Evolutionary conservation across 2,329 filamentous ascomycete genomes (phyloP), one percentile per base, ranked within the genome.

Genomic region (Fusarium coffeatum): DNA sequence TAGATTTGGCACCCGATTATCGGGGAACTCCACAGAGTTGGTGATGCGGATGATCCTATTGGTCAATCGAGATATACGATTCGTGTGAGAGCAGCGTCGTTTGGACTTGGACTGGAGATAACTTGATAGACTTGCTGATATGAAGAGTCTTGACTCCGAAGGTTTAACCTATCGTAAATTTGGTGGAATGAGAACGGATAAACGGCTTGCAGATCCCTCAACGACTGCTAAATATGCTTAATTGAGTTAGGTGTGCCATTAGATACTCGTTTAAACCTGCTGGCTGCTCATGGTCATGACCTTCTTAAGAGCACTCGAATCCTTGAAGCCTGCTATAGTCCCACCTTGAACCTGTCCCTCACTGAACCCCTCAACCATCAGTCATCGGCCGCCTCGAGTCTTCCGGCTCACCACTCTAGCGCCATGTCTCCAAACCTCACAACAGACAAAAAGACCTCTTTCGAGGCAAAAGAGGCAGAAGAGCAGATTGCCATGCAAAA

Each of bases 401-500:
- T 4, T 23, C 9, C 23, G 4, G 13, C 27, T 42, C 16, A 22
- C 13, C 3, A 27, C 12, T 0, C 15, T 23, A 25, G 6, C 28
- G 32, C 13, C n/a, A 69, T 69, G 66, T 28, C 66, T 12, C 8
- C 64, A 10, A 41, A 53, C 18, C 1, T 34, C 2, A n/a, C 25
- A 2, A 34, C 37, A 10, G 30, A 28, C 6, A 10, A 61, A 53
- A 34, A 8, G 11, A 37, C 34, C 20, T 30, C 43, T 1, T 37
- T 43, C 34, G 62, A 66, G 16, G 30, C 28, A 8, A 37, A 51
- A 3, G 57, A 67, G 37, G 30, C 42, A 20, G 72, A 74, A 20
- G 64, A 70, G 34, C 61, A 54, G 20, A 65, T 68, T 15, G 69
- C 55, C 2, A 67, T 66, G 32, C 55, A 43, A 20, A 72, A 73